Base-by-base conservation (phyloP, 352 stramenopile genomes). In the Pythium aquatile region DNA sequence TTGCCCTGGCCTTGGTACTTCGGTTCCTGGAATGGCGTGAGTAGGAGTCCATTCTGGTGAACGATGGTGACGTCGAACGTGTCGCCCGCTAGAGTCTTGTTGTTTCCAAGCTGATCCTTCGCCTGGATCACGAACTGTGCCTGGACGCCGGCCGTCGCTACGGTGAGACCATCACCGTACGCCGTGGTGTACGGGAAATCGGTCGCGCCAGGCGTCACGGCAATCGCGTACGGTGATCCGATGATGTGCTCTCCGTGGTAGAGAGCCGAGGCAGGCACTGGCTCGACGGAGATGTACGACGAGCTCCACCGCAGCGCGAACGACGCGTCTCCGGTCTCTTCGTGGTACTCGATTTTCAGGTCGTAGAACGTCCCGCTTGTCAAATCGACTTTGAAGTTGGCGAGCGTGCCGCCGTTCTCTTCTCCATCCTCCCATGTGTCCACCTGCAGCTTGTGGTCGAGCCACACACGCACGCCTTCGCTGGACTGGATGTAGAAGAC, bases 111-210 rank as follows among this genome's bases (percentile, higher is more conserved):
- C 55, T 96, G 87, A 62, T 99, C 96, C 57, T 96, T 97, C 5
- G 96, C 91, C 66, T 98, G 91, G 51, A 99, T 97, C 24, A 89
- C 75, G 70, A 99, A 99, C 44, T 85, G 74, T 5, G 94, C 87
- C 5, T 67, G 70, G 2, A 97, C 81, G 39, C 96, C 97, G 24
- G 93, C 94, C 2, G 77, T 90, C 8, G 90, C 91, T 16, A 59
- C 56, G 17, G 63, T 75, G 4, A 98, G 59, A 1, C 93, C 94
- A 9, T 73, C 61, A 2, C 95, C 94, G 53, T 79, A 96, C 2
- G 96, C 95, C 4, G 82, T 97, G 11, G 96, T 98, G 59, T 98
- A 97, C 9, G 94, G 94, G 73, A 98, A 99, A 62, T 99, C 96
- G 4, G 90, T 97, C 16, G 92, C 91, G 9, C 96, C 96, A 16